A percentile compares a stretch with the other conserved stretches of the same genome.
phyloP scores from a whole-genome alignment of 1,284 basidiomycete genomes.

The Chalciporus sp. region DNA sequence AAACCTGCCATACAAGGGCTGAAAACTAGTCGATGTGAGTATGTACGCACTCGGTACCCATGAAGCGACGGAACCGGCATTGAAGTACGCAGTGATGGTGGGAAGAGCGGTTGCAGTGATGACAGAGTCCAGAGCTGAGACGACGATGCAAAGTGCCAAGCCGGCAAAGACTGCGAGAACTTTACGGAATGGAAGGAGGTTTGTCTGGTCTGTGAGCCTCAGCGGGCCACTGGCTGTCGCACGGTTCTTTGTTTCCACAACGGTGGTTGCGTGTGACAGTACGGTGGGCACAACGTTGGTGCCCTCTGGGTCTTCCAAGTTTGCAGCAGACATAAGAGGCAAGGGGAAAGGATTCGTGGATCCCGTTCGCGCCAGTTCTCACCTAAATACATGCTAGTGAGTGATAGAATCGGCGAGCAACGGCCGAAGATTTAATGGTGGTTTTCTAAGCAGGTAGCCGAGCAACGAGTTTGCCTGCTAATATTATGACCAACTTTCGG shows the following conservation, averaged over 20 bases:
- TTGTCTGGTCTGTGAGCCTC: constrained; percentile 73
- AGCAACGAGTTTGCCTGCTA: too few species aligned
- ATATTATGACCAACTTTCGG: too few species aligned
- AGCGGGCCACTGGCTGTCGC: neutral
- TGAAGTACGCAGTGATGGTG: constrained; percentile 66
- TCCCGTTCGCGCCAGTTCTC: too few species aligned
- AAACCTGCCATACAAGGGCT: constrained; percentile 67
- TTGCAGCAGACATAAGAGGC: too few species aligned
- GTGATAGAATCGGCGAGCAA: too few species aligned
- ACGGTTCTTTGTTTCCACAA: neutral
- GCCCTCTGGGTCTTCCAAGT: too few species aligned
- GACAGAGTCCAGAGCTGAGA: constrained; percentile 61
- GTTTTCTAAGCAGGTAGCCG: too few species aligned
- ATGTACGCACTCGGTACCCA: constrained; percentile 75
- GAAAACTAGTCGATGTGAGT: constrained; percentile 67
- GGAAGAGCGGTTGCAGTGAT: constrained; percentile 74
- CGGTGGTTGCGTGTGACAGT: too few species aligned
- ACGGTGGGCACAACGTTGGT: too few species aligned
- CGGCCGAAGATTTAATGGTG: too few species aligned
- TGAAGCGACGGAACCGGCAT: constrained; percentile 63
- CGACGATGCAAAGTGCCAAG: constrained; percentile 59
- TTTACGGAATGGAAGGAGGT: constrained; percentile 69
- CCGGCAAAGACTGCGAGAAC: constrained; percentile 65
- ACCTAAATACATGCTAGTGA: too few species aligned
- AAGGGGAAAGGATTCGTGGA: too few species aligned